Conservation (phyloP, 495 filamentous ascomycete species). For the Penicillium verhagenii region DNA sequence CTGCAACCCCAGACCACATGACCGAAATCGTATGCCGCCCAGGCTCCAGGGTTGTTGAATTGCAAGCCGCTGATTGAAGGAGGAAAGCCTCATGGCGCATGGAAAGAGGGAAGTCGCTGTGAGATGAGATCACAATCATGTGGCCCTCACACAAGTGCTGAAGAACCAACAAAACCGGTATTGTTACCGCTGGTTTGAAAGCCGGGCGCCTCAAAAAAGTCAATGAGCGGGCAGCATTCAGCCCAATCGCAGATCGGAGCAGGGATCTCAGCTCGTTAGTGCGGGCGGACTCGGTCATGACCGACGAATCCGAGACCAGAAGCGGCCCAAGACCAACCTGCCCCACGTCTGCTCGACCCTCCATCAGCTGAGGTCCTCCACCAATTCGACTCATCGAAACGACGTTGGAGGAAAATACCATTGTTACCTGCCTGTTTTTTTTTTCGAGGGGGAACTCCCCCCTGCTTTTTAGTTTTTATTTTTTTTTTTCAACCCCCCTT, state of each 20-base stretch:
- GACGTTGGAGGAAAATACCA: neutral
- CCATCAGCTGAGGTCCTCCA: slow-evolving; percentile 32
- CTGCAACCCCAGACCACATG: slow-evolving; percentile 23
- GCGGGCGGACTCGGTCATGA: slow-evolving; percentile 21
- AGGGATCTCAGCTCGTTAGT: slow-evolving; percentile 29
- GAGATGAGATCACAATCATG: slow-evolving; percentile 22
- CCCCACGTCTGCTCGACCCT: slow-evolving; percentile 32
- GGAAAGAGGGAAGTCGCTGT: slow-evolving; percentile 11
- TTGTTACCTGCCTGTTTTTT: neutral
- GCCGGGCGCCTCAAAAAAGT: slow-evolving; percentile 27
- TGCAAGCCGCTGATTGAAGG: slow-evolving; percentile 15
- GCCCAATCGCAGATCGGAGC: slow-evolving; percentile 33
- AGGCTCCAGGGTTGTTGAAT: slow-evolving; percentile 20
- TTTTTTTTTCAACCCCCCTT: neutral
- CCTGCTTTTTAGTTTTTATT: neutral
- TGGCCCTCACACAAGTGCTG: slow-evolving; percentile 7
- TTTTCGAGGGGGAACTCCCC: neutral
- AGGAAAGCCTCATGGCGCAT: slow-evolving; percentile 7
- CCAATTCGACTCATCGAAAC: slow-evolving; percentile 22
- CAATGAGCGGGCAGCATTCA: slow-evolving; percentile 20
- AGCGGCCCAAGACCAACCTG: slow-evolving; percentile 23
- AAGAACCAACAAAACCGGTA: slow-evolving; percentile 11
- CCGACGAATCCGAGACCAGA: slow-evolving; percentile 27
- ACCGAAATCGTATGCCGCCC: slow-evolving; percentile 30
- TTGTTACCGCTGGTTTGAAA: neutral